Percentiles rank a stretch among this genome's conserved stretches.
These are phyloP conservation scores for Alternaria triticina DNA, from an alignment of 2,329 filamentous ascomycete genomes.

Conservation along the genomic window DNA sequence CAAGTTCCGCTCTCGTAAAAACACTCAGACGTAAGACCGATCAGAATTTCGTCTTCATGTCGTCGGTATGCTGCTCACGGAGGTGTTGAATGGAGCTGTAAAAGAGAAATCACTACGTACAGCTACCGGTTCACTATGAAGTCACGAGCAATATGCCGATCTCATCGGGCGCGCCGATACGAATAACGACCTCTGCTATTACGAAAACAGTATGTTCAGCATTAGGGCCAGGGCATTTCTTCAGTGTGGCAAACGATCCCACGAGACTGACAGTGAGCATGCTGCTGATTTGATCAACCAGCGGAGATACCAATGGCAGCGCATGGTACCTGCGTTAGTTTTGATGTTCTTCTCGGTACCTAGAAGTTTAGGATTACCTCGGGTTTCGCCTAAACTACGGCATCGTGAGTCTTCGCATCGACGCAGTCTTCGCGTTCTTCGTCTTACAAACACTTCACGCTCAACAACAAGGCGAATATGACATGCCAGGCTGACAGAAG, in stretches of 20 bases:
- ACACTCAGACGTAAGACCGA: not conserved
- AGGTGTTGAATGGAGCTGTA: not conserved
- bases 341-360: not conserved
- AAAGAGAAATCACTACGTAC: not conserved
- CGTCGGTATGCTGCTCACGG: not conserved
- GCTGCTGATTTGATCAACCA: not conserved
- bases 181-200: not conserved
- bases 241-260: not conserved
- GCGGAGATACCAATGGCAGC: not conserved
- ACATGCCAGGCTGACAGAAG: not conserved
- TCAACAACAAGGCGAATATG: not conserved
- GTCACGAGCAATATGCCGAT: not conserved
- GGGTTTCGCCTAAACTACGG: not conserved
- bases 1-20: not conserved
- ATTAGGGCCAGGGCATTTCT: not conserved
- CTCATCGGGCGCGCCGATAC: not conserved
- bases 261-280: not conserved
- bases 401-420: not conserved
- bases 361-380: not conserved
- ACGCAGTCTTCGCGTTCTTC: not conserved
- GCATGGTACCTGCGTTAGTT: slow-evolving; percentile 10
- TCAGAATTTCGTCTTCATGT: not conserved
- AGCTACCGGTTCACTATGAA: not conserved
- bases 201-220: not conserved
- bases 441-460: not conserved